Evolutionary conservation across 2,329 filamentous ascomycete species (phyloP).

Genomic region (Xylaria sp.): DNA sequence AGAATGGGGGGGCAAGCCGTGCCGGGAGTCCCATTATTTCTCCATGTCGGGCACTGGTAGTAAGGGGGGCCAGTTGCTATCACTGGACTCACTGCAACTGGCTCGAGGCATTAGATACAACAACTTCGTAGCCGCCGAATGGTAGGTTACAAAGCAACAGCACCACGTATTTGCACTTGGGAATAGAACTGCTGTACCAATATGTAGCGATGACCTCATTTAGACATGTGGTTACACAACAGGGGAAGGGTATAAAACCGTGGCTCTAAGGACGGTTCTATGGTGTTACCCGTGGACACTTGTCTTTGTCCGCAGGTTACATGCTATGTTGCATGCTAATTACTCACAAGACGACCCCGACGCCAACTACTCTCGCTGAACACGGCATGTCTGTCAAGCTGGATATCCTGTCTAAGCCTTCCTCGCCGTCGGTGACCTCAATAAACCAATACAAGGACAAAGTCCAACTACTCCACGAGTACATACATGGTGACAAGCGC

Average conservation of each 20-base stretch:
- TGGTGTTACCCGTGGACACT: not conserved
- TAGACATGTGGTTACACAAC: slow-evolving; percentile 4
- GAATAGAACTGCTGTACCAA: not conserved
- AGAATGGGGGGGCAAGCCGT: not conserved
- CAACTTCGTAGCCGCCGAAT: not conserved
- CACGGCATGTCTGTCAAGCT: not conserved
- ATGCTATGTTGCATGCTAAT: not conserved
- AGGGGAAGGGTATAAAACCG: not conserved
- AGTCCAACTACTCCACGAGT: slow-evolving; percentile 27
- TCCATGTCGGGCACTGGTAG: slow-evolving; percentile 7
- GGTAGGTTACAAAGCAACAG: not conserved
- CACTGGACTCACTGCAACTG: slow-evolving; percentile 1
- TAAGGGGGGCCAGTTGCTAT: not conserved
- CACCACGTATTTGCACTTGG: not conserved
- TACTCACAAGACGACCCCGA: not conserved
- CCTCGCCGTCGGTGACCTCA: slow-evolving; percentile 2
- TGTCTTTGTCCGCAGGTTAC: slow-evolving; percentile 3
- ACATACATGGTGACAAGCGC: slow-evolving; percentile 40
- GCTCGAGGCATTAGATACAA: not conserved
- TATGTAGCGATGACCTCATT: slow-evolving; percentile 1
- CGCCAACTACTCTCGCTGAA: not conserved
- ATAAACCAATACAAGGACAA: slow-evolving; percentile 17
- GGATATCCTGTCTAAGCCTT: slow-evolving; percentile 1
- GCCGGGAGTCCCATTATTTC: slow-evolving; percentile 21
- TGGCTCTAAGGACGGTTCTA: not conserved